Conservation (phyloP, 257 asterid species). For the Solanum chmielewskii region DNA sequence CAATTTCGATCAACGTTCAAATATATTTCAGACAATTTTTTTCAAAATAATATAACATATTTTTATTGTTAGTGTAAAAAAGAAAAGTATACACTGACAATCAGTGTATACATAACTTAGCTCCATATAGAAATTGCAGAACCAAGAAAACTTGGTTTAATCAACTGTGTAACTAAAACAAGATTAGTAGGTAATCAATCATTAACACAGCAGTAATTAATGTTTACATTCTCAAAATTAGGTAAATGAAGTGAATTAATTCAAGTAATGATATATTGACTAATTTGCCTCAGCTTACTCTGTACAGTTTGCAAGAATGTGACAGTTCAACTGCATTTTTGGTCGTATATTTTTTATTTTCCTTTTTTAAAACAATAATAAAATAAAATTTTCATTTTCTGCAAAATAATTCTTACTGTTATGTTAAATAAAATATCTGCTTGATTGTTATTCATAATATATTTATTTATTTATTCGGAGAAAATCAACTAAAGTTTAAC, state of each 20-base stretch:
- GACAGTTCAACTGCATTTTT: neutral
- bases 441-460: no score
- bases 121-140: neutral
- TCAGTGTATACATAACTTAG: neutral
- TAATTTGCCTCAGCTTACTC: neutral
- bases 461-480: neutral
- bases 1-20: no score
- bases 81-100: neutral
- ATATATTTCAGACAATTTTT: no score
- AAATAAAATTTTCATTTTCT: neutral
- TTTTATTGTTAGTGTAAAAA: neutral
- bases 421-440: no score
- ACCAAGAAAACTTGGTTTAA: neutral
- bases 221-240: neutral
- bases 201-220: neutral
- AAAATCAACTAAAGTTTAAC: neutral
- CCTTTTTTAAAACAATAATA: neutral
- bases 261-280: neutral
- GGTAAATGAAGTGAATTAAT: neutral
- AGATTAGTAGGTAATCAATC: neutral
- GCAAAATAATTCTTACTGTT: neutral
- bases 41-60: neutral
- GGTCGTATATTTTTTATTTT: neutral
- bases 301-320: neutral
- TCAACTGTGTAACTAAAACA: neutral